These are phyloP conservation scores for Phytophthora sansomeana DNA, from an alignment of 352 stramenopile species.

Conservation along the genomic window DNA sequence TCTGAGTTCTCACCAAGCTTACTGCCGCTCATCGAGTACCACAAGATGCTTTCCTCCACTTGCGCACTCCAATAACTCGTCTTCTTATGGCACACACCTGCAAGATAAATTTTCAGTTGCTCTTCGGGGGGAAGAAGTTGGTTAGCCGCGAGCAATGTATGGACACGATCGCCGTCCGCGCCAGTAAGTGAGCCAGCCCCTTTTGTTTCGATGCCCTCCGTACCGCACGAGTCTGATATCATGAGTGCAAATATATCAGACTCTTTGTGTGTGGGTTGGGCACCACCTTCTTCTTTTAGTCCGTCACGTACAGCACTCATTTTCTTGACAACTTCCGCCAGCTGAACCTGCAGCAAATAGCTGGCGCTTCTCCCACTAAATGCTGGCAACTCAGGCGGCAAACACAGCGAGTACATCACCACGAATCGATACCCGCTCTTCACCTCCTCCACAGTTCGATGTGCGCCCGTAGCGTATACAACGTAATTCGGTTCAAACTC, in stretches of 20 bases:
- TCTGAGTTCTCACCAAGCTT: background rate
- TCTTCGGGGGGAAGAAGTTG: slow-evolving; percentile 4
- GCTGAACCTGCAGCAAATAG: background rate
- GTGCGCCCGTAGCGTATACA: background rate
- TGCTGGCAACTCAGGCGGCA: background rate
- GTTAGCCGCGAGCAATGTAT: too few species aligned
- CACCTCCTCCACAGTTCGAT: background rate
- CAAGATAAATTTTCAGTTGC: slow-evolving; percentile 22
- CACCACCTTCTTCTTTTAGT: background rate
- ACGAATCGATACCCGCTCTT: background rate
- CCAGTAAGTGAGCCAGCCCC: background rate
- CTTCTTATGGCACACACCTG: background rate
- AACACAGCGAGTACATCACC: background rate
- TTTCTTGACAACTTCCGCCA: background rate
- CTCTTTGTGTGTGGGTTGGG: background rate
- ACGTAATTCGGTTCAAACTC: background rate
- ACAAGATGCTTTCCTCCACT: background rate
- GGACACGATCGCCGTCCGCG: background rate
- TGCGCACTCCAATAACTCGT: background rate
- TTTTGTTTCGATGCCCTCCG: background rate
- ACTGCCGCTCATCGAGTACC: too few species aligned
- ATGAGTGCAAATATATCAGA: slow-evolving; percentile 2
- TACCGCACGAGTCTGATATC: slow-evolving; percentile 2
- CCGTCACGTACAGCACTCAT: background rate
- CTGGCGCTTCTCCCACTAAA: background rate